These are phyloP conservation scores for Paramecium sonneborni DNA, from an alignment of 73 alveolate species.

Conservation along the genomic window DNA sequence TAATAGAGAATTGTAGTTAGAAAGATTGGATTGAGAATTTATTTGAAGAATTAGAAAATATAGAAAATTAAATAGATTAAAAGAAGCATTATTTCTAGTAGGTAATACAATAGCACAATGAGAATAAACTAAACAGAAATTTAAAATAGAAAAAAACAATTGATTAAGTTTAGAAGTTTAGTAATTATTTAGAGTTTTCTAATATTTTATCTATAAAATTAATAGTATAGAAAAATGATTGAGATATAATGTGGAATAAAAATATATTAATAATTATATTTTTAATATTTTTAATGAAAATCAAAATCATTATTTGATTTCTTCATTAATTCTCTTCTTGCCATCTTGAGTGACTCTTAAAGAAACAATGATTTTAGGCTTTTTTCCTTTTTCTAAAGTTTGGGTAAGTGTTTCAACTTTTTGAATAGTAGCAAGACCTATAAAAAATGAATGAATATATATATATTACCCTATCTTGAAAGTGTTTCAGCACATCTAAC, in stretches of 20 bases:
- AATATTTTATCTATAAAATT: too few species aligned
- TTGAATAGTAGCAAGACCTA: conserved; percentile 53
- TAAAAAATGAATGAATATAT: neutral
- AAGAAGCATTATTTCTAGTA: neutral
- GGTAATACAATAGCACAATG: neutral
- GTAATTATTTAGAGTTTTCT: neutral
- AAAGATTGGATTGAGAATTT: neutral
- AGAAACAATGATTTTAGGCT: neutral
- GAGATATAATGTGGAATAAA: too few species aligned
- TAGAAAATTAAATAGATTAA: neutral
- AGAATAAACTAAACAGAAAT: neutral
- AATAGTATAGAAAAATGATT: too few species aligned
- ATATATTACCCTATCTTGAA: conserved; percentile 15
- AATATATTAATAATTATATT: too few species aligned
- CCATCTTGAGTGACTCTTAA: conserved; percentile 41
- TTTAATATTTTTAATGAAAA: neutral
- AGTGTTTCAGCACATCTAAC: conserved; percentile 42
- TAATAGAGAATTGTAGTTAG: neutral
- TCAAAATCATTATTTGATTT: neutral
- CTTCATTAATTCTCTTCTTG: conserved; percentile 39
- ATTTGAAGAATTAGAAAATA: neutral
- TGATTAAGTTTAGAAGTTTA: neutral
- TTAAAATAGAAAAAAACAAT: neutral
- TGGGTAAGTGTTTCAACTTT: neutral
- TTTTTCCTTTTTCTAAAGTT: neutral